Evolutionary conservation across 2,329 filamentous ascomycete species (phyloP).

Genomic region (Microsporum audouinii): DNA sequence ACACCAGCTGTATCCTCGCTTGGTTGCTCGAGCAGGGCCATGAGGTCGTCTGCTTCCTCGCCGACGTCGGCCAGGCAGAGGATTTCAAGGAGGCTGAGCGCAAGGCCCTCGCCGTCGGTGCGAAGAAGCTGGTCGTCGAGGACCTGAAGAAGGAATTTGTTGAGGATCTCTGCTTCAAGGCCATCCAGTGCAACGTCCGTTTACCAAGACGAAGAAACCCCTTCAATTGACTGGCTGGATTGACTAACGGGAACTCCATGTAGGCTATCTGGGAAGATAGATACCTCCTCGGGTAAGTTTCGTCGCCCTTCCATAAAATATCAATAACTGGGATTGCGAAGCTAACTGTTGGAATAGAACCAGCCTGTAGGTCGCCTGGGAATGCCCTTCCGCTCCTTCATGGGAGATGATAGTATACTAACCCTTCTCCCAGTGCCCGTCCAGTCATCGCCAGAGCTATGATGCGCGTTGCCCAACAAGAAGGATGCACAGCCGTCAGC

Average conservation of each 20-base stretch:
- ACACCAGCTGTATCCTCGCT: slow-evolving; percentile 47
- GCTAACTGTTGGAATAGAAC: slow-evolving; percentile 23
- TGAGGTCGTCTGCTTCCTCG: slow-evolving; percentile 55
- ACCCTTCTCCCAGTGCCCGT: slow-evolving; percentile 23
- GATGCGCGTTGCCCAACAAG: slow-evolving; percentile 30
- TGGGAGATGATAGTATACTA: neutral
- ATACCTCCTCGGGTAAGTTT: slow-evolving; percentile 43
- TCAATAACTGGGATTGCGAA: neutral
- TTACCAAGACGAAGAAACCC: neutral
- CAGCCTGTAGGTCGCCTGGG: slow-evolving; percentile 19
- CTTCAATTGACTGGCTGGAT: neutral
- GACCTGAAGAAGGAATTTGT: slow-evolving; percentile 66
- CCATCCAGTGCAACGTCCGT: slow-evolving; percentile 56
- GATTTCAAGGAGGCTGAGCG: slow-evolving; percentile 61
- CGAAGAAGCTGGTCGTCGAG: slow-evolving; percentile 50
- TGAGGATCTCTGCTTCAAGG: slow-evolving; percentile 68
- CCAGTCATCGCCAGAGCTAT: slow-evolving; percentile 40
- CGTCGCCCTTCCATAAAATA: neutral
- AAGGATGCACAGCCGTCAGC: slow-evolving; percentile 33
- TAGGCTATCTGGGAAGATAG: slow-evolving; percentile 57
- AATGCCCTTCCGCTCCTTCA: neutral
- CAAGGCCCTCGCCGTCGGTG: slow-evolving; percentile 60
- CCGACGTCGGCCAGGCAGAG: slow-evolving; percentile 63
- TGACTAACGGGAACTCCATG: neutral
- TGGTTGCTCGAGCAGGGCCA: slow-evolving; percentile 38